Conservation (phyloP, 129 eudicot genomes). For the Flaveria brownii region DNA sequence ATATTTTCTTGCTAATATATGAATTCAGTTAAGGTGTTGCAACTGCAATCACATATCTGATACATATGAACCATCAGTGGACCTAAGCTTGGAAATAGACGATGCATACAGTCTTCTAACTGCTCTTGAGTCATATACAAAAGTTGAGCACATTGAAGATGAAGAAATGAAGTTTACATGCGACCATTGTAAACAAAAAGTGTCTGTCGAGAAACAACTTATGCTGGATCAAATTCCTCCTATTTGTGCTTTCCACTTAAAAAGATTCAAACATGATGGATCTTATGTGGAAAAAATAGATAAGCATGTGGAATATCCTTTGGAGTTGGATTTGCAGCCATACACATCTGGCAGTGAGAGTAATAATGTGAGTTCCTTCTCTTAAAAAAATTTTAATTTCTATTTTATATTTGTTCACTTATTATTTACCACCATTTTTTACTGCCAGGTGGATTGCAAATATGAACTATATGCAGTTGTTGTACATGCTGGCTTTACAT, state of each 20-base stretch:
- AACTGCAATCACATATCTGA: constrained; percentile 80
- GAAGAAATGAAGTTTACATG: constrained; percentile 74
- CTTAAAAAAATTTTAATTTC: background rate
- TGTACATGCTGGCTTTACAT: constrained; percentile 69
- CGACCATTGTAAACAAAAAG: constrained; percentile 82
- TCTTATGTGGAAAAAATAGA: constrained; percentile 77
- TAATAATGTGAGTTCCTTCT: constrained; percentile 46
- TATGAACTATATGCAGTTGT: constrained; percentile 78
- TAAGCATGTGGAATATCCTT: constrained; percentile 64
- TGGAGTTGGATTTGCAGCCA: constrained; percentile 73
- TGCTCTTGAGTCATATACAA: constrained; percentile 87
- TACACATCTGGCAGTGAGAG: constrained; percentile 45
- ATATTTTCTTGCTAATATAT: background rate
- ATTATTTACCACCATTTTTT: background rate
- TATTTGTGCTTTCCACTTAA: constrained; percentile 77
- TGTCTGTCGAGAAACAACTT: constrained; percentile 80
- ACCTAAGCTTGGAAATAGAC: constrained; percentile 86
- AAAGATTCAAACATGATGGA: constrained; percentile 88
- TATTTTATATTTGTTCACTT: background rate
- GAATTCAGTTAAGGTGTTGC: constrained; percentile 70
- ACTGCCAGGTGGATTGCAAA: constrained; percentile 50
- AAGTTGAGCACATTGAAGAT: constrained; percentile 79
- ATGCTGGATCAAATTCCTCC: constrained; percentile 68
- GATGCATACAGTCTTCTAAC: constrained; percentile 52
- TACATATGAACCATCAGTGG: constrained; percentile 79